These are phyloP conservation scores for Eleusine coracana DNA, from an alignment of 176 grass and related monocot species.

Conservation along the genomic window DNA sequence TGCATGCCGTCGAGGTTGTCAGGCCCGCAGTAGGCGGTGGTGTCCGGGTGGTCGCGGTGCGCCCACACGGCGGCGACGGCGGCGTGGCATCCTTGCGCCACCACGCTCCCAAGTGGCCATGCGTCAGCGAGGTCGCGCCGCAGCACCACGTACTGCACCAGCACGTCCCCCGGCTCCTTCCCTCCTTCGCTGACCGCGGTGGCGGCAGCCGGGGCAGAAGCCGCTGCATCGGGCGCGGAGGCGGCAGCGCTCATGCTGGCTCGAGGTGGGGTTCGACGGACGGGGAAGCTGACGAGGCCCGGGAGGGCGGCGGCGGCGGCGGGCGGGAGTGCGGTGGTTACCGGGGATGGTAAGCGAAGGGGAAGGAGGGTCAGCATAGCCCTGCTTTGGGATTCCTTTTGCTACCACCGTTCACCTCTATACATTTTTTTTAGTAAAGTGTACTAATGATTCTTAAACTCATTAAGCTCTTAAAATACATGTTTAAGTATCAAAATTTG, in stretches of 20 bases:
- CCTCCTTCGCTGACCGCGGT: not conserved
- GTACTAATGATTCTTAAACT: no score
- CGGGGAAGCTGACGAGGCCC: conserved; percentile 10
- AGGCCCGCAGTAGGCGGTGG: conserved; percentile 54
- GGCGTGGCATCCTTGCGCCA: conserved; percentile 88
- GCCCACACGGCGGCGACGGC: conserved; percentile 68
- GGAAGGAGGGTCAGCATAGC: conserved; percentile 29
- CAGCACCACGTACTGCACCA: conserved; percentile 90
- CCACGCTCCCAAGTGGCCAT: conserved; percentile 88
- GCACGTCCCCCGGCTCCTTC: conserved; percentile 46
- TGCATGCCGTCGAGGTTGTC: conserved; percentile 81
- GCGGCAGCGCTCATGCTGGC: conserved; percentile 40
- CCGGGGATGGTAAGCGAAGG: conserved; percentile 32
- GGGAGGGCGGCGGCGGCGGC: conserved; percentile 20
- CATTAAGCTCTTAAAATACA: no score
- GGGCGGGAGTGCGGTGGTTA: conserved; percentile 14
- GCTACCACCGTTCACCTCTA: not conserved
- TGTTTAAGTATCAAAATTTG: no score
- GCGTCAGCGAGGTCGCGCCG: conserved; percentile 82
- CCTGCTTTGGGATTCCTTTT: not conserved
- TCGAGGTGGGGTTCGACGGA: conserved; percentile 24
- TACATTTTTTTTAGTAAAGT: no score
- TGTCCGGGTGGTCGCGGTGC: conserved; percentile 69
- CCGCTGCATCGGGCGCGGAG: not conserved
- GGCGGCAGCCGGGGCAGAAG: not conserved